Base-by-base conservation (phyloP, 129 eudicot genomes). In the Lonicera japonica region DNA sequence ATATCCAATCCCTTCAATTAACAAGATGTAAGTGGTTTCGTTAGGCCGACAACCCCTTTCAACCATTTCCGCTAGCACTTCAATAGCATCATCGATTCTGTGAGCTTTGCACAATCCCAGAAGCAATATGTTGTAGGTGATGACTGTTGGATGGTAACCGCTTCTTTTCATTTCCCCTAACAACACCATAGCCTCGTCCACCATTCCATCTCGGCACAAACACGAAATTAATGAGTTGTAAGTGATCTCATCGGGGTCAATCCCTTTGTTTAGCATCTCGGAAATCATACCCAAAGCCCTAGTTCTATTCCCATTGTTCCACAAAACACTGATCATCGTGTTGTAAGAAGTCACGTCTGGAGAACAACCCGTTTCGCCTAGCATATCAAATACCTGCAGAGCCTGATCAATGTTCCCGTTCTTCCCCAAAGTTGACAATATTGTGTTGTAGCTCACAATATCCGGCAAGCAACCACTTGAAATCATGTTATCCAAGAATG, bases 1-100 rank as follows among this genome's bases (percentile, higher is more conserved):
- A 70, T 75, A 90, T 18, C 95, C 95, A 41, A 86, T 71, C 54
- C 95, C 97, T 77, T 86, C 92, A 41, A 90, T 64, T 73, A 90
- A 54, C 67, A 86, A 65, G 68, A 81, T 61, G 34, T 90, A 90
- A 0, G 88, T 77, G 1, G 88, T 83, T 53, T 90, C 95, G 60
- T 83, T 90, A 21, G 92, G 95, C 63, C 64, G 69, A 65, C 81
- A 71, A 11, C 89, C 79, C 58, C 24, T 76, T 58, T 76, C 80
- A 20, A 90, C 86, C 95, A 90, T 90, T 62, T 77, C 73, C 17
- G 61, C 95, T 3, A 90, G 76, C 21, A 86, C 59, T 40, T 63
- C 61, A 74, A 90, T 63, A 0, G 92, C 97, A 21, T 83, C 84
- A 46, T 66, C 79, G 5, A 83, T 71, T 54, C 92, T 73, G 66